A percentile compares a stretch with the other conserved stretches of the same genome.
Conservation (phyloP, 257 asterid species). For the Datura wrightii region DNA sequence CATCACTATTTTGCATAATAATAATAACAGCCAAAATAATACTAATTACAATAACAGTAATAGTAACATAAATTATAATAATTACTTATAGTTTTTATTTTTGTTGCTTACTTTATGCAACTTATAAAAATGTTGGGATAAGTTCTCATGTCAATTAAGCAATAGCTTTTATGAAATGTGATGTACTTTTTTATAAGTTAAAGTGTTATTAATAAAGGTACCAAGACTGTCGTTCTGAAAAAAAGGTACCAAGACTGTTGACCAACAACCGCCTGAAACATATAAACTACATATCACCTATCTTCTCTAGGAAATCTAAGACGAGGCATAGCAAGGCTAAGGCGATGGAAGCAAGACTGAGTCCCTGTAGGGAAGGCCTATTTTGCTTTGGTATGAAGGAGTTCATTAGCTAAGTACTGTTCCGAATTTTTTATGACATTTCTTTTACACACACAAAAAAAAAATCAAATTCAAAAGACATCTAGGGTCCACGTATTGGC, state of each 20-base stretch:
- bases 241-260: background rate
- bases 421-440: background rate
- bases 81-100: background rate
- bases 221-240: background rate
- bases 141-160: background rate
- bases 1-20: background rate
- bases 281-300: background rate
- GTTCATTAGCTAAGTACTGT: background rate
- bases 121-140: background rate
- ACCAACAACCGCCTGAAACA: background rate
- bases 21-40: background rate
- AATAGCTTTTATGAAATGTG: conserved; percentile 16
- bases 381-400: too few relatives aligned
- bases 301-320: background rate
- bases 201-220: background rate
- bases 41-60: background rate
- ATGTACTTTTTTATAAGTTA: background rate
- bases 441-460: background rate
- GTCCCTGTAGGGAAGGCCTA: too few relatives aligned
- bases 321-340: background rate
- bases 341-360: too few relatives aligned
- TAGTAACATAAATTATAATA: background rate
- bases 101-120: background rate
- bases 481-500: too few relatives aligned
- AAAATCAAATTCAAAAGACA: background rate